Base-by-base conservation (phyloP, 2,329 filamentous ascomycete species). In the Ascochyta rabiei region DNA sequence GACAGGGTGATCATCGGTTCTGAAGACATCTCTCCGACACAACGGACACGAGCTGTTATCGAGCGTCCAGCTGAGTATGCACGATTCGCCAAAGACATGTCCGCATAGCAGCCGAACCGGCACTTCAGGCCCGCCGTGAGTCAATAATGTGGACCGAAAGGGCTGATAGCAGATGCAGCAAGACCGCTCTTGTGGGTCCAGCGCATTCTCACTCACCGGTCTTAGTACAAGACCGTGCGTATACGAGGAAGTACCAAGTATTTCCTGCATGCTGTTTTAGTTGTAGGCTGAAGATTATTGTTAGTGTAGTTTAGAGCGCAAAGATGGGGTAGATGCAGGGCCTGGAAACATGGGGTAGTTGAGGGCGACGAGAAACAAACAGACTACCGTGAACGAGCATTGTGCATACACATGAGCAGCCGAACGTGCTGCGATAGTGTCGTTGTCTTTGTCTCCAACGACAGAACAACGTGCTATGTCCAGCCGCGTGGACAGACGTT, bases 31-130 rank as follows among this genome's bases (percentile, higher is more conserved):
- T 28, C 30, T 19, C 30, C 60, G 57, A 38, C 62, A 66, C 16
- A 62, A 45, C 8, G 59, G 60, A 35, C 60, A 66, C 24, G 63
- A 60, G 23, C 48, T 51, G 21, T 47, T 56, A 9, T 24, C 35
- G 8, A 19, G 21, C 7, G 35, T 49, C 63, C 59, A 67, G 16
- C 28, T 57, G 13, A 39, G 15, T 18, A 63, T 57, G 44, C 57
- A 63, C 15, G 35, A 47, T 18, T 28, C 34, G n/a, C 62, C 62
- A 49, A 62, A 62, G 35, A 59, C 39, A 53, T 65, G 62, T 9
- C 59, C 47, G 47, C 54, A 63, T 13, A 34, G 28, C 16, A 62
- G 59, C 31, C 59, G 48, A 16, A 57, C 30, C 23, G 57, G 56
- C n/a, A 42, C 21, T 35, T 65, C 59, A 16, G 53, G 31, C 43